These are phyloP conservation scores for Conticribra guillardii DNA, from an alignment of 108 stramenopile genomes.

Conservation along the genomic window DNA sequence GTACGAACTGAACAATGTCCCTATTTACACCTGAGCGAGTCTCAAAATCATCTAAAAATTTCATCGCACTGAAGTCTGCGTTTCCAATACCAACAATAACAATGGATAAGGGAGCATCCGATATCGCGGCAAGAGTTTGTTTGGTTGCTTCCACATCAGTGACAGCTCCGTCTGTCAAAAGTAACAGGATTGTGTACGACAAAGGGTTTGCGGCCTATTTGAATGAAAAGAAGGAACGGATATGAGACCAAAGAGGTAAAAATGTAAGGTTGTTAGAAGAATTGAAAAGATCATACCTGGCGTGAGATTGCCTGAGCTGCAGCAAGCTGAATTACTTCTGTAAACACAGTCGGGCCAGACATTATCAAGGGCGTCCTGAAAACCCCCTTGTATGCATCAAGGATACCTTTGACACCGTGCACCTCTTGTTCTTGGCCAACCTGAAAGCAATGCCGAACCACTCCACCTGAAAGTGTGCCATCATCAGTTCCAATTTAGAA, in stretches of 20 bases:
- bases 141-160: constrained; percentile 87
- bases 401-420: constrained; percentile 73
- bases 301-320: constrained; percentile 66
- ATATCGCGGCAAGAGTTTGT: constrained; percentile 61
- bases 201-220: constrained; percentile 51
- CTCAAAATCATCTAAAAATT: constrained; percentile 81
- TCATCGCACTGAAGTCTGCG: constrained; percentile 79
- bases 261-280: no score
- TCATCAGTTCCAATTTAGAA: no score
- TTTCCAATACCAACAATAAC: constrained; percentile 92
- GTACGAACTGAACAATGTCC: constrained; percentile 84
- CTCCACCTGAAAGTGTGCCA: no score
- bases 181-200: constrained; percentile 89
- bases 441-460: constrained; percentile 77
- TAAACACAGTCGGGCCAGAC: constrained; percentile 84
- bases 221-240: no score
- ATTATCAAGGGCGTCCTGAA: constrained; percentile 72
- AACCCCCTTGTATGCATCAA: constrained; percentile 68
- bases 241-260: no score
- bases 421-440: constrained; percentile 60
- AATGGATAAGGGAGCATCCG: constrained; percentile 78
- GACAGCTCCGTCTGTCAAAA: constrained; percentile 92
- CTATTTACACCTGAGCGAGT: constrained; percentile 37
- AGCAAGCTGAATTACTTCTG: constrained; percentile 81
- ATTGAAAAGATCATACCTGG: no score